Percentiles rank a stretch among this genome's conserved stretches.
Conservation (phyloP, 257 asterid species). For the Solanum tarapatanum region DNA sequence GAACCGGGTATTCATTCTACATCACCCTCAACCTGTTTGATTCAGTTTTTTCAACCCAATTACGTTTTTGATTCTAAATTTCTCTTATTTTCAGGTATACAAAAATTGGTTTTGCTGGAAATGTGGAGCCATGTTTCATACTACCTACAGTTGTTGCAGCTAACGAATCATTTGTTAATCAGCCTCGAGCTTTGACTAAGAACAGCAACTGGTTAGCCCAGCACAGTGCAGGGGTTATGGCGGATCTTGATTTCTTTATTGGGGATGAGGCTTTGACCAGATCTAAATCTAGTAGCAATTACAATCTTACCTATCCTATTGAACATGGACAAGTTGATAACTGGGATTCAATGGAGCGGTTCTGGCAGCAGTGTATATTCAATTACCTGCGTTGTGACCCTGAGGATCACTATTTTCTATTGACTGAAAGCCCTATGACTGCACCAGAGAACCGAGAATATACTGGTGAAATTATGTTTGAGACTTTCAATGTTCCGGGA, state of each 20-base stretch:
- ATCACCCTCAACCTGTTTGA: slow-evolving; percentile 13
- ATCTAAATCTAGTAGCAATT: slow-evolving; percentile 52
- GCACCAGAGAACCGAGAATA: slow-evolving; percentile 92
- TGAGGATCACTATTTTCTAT: slow-evolving; percentile 84
- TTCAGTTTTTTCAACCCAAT: slow-evolving; percentile 10
- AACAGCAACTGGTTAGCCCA: slow-evolving; percentile 70
- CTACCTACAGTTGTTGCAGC: slow-evolving; percentile 77
- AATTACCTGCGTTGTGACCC: slow-evolving; percentile 89
- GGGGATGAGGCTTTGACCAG: slow-evolving; percentile 83
- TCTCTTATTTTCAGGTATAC: slow-evolving; percentile 45
- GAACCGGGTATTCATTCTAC: slow-evolving; percentile 59
- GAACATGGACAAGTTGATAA: slow-evolving; percentile 83
- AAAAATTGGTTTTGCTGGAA: slow-evolving; percentile 95
- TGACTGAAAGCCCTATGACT: slow-evolving; percentile 93
- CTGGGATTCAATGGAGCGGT: slow-evolving; percentile 97
- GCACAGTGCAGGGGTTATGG: slow-evolving; percentile 93
- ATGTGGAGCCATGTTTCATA: slow-evolving; percentile 84
- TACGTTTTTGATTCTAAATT: background rate
- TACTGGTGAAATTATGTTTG: slow-evolving; percentile 95
- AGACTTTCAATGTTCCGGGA: slow-evolving; percentile 89
- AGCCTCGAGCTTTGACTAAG: slow-evolving; percentile 51
- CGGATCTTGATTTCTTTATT: slow-evolving; percentile 82
- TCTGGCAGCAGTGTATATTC: slow-evolving; percentile 94
- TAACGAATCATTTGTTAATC: slow-evolving; percentile 73
- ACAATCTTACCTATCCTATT: slow-evolving; percentile 69